phyloP scores from a whole-genome alignment of 2,329 filamentous ascomycete species.

The Seiridium unicorne region DNA sequence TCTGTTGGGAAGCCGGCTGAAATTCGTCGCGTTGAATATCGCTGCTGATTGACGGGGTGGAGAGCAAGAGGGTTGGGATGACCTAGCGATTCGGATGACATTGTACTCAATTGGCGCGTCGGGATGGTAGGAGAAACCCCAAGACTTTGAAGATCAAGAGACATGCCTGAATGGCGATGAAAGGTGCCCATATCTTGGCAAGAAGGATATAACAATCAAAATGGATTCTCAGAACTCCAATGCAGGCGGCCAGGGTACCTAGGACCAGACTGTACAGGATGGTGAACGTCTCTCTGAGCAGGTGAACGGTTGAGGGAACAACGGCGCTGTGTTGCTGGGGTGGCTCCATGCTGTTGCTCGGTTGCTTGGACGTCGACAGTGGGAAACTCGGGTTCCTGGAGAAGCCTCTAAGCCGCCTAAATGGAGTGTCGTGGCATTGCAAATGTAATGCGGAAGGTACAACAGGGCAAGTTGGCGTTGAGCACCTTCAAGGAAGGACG shows the following conservation, averaged over 20 bases:
- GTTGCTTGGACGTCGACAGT: too few species aligned
- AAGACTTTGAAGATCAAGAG: background rate
- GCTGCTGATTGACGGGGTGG: conserved; percentile 5
- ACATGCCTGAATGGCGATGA: conserved; percentile 2
- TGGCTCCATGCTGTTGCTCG: too few species aligned
- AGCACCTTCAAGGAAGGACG: too few species aligned
- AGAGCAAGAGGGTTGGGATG: conserved; percentile 7
- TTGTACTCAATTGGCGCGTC: background rate
- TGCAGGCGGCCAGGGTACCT: background rate
- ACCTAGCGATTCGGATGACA: background rate
- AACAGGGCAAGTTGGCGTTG: too few species aligned
- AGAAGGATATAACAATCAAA: background rate
- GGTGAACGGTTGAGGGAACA: too few species aligned
- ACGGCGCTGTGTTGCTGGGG: too few species aligned
- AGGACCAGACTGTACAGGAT: background rate
- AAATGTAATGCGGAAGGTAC: too few species aligned
- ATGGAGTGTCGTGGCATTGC: too few species aligned
- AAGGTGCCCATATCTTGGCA: conserved; percentile 2
- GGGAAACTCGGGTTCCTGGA: too few species aligned
- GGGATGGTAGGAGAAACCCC: background rate
- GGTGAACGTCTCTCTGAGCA: background rate
- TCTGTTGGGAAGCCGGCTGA: conserved; percentile 20
- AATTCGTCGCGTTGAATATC: conserved; percentile 18
- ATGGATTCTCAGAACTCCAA: background rate
- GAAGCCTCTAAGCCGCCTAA: too few species aligned